phyloP scores from a whole-genome alignment of 352 stramenopile genomes.

The Globisporangium uncinulatum region DNA sequence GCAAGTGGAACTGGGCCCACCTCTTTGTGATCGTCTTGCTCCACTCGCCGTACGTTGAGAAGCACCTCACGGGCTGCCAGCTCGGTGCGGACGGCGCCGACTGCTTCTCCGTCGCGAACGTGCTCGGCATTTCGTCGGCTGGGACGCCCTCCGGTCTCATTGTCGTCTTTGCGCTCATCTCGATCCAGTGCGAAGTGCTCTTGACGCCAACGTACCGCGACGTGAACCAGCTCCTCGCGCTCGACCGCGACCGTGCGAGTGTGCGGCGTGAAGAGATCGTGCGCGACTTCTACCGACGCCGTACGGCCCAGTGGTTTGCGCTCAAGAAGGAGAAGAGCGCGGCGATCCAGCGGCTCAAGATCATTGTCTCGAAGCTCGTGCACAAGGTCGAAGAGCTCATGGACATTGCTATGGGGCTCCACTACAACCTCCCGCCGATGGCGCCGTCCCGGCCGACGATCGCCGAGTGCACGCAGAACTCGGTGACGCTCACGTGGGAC shows the following conservation, averaged over 20 bases:
- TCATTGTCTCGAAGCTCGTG: constrained; percentile 85
- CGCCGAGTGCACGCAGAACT: constrained; percentile 66
- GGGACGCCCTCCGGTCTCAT: constrained; percentile 62
- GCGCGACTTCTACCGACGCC: constrained; percentile 52
- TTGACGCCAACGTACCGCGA: constrained; percentile 50
- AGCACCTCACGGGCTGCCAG: constrained; percentile 43
- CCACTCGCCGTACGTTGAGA: constrained; percentile 53
- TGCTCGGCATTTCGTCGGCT: constrained; percentile 55
- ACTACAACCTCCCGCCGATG: constrained; percentile 82
- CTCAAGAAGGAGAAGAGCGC: constrained; percentile 84
- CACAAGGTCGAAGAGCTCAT: constrained; percentile 88
- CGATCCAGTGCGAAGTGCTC: constrained; percentile 80
- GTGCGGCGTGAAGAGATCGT: constrained; percentile 58
- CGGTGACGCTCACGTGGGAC: constrained; percentile 67
- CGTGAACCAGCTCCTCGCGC: constrained; percentile 41
- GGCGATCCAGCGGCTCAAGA: constrained; percentile 76
- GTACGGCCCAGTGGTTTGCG: constrained; percentile 65
- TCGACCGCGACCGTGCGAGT: constrained; percentile 41
- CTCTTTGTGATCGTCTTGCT: constrained; percentile 76
- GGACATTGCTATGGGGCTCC: constrained; percentile 81
- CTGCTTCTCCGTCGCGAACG: constrained; percentile 67
- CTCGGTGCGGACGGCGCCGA: constrained; percentile 25
- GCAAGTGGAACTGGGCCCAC: constrained; percentile 80
- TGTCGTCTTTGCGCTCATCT: constrained; percentile 75
- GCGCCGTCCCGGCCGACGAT: constrained; percentile 49